phyloP scores from a whole-genome alignment of 768 basidiomycete genomes.

The Auriculariales sp. region DNA sequence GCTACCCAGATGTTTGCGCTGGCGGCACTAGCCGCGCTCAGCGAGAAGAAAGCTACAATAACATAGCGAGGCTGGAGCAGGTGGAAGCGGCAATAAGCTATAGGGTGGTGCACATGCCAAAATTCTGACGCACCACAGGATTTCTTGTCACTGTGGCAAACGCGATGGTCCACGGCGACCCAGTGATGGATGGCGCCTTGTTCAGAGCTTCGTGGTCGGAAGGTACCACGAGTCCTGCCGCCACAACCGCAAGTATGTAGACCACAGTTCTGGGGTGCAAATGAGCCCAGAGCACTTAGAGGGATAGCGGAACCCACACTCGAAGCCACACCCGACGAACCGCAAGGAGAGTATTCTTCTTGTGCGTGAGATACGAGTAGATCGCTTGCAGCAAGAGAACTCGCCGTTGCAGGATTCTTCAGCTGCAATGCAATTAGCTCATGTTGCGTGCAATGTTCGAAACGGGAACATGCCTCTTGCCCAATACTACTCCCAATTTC shows the following conservation, averaged over 20 bases:
- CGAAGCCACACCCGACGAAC: conserved; percentile 1
- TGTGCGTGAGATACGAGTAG: background rate
- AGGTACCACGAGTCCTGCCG: background rate
- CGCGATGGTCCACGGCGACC: background rate
- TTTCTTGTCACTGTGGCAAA: background rate
- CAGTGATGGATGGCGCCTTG: background rate
- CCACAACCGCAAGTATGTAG: background rate
- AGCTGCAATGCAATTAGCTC: background rate
- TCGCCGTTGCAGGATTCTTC: background rate
- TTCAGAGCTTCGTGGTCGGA: background rate
- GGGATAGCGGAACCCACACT: background rate
- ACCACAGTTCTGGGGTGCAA: background rate
- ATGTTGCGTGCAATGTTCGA: too few species aligned
- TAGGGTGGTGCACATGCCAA: background rate
- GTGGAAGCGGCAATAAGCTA: too few species aligned
- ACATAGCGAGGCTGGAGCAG: background rate
- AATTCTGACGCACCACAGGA: background rate
- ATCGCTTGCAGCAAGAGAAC: background rate
- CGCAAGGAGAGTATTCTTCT: background rate
- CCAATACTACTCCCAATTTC: background rate
- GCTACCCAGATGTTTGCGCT: conserved; percentile 1
- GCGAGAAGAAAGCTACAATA: background rate
- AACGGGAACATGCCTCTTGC: background rate
- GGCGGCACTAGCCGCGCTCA: background rate
- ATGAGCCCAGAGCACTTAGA: background rate